Evolutionary conservation across 352 stramenopile genomes (phyloP).

Genomic region (Phytopythium aichiense): DNA sequence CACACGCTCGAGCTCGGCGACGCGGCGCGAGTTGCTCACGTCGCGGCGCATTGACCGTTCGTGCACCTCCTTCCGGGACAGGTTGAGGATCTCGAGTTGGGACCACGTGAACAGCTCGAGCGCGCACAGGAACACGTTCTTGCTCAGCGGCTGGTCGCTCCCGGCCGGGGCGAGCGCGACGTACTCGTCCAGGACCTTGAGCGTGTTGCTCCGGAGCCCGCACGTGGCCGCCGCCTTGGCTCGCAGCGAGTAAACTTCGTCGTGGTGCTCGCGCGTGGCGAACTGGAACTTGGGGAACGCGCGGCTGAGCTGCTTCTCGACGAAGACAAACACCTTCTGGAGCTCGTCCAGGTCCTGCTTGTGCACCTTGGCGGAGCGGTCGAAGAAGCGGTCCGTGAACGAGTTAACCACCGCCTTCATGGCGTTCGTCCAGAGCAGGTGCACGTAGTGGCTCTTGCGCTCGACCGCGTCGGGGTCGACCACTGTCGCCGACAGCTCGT

Average conservation of each 20-base stretch:
- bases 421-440: slow-evolving; percentile 44
- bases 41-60: slow-evolving; percentile 32
- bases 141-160: slow-evolving; percentile 11
- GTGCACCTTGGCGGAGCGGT: slow-evolving; percentile 33
- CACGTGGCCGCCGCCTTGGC: slow-evolving; percentile 54
- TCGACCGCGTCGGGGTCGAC: background rate
- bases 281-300: slow-evolving; percentile 54
- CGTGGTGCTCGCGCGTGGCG: slow-evolving; percentile 33
- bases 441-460: slow-evolving; percentile 32
- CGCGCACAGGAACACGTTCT: slow-evolving; percentile 36
- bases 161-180: slow-evolving; percentile 20
- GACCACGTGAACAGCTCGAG: slow-evolving; percentile 55
- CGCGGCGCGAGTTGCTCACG: slow-evolving; percentile 36
- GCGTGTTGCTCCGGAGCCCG: slow-evolving; percentile 34
- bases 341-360: slow-evolving; percentile 40
- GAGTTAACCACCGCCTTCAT: slow-evolving; percentile 67
- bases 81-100: slow-evolving; percentile 46
- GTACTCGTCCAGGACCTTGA: slow-evolving; percentile 65
- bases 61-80: slow-evolving; percentile 36
- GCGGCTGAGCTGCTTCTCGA: slow-evolving; percentile 52
- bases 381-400: slow-evolving; percentile 51
- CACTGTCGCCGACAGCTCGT: slow-evolving; percentile 17
- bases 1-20: slow-evolving; percentile 39
- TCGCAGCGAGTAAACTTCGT: slow-evolving; percentile 55
- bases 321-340: slow-evolving; percentile 47